These are phyloP conservation scores for Leucaena leucocephala DNA, from an alignment of 306 rosid species.

Conservation along the genomic window DNA sequence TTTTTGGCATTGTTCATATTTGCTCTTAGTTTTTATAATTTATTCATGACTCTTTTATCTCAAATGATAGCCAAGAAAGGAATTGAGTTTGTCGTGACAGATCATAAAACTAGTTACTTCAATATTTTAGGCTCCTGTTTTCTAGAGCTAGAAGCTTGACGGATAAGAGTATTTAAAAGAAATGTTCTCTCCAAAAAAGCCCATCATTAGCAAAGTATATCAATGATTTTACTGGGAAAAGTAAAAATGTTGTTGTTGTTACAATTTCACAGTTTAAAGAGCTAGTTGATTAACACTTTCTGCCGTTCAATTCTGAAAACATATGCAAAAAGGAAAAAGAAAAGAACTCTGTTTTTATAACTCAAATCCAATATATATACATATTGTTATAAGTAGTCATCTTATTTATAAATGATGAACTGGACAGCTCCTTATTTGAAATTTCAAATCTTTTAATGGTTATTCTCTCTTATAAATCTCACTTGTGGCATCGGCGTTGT, in stretches of 20 bases:
- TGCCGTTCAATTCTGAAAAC: neutral
- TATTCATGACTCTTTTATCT: neutral
- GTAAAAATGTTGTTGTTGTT: too few species aligned
- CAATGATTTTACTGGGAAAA: neutral
- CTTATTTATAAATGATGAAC: too few species aligned
- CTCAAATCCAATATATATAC: too few species aligned
- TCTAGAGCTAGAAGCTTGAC: neutral
- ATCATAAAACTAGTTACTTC: neutral
- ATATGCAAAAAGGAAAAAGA: too few species aligned
- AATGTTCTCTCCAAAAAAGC: neutral
- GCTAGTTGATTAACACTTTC: neutral
- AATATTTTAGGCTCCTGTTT: neutral
- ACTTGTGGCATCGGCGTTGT: too few species aligned
- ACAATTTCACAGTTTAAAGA: neutral
- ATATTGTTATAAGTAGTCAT: too few species aligned
- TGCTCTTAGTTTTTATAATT: neutral
- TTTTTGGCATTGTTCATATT: neutral
- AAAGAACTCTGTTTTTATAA: too few species aligned
- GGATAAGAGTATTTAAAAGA: neutral
- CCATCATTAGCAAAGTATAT: neutral
- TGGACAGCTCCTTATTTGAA: too few species aligned
- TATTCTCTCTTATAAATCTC: too few species aligned
- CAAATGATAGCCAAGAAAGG: neutral
- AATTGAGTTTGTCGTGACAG: neutral
- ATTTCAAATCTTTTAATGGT: too few species aligned